Evolutionary conservation across 2,329 filamentous ascomycete species (phyloP).

Genomic region (Eutypella sp.): DNA sequence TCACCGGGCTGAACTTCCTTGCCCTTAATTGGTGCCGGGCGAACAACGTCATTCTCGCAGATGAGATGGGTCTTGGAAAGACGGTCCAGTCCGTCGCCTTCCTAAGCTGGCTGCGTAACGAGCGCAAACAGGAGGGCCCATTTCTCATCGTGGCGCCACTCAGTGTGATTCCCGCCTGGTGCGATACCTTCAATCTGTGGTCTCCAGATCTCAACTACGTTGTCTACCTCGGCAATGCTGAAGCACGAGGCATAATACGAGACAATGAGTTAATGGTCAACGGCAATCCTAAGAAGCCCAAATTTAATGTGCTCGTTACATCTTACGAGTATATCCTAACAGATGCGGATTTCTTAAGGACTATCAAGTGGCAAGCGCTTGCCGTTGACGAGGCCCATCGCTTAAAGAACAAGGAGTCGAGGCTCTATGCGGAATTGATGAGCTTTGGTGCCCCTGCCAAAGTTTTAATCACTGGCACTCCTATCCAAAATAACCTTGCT

Average conservation of each 20-base stretch:
- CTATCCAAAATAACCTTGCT: slow-evolving; percentile 93
- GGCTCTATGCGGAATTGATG: slow-evolving; percentile 79
- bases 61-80: slow-evolving; percentile 98
- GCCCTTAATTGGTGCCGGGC: slow-evolving; percentile 92
- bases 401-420: slow-evolving; percentile 92
- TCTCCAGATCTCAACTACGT: slow-evolving; percentile 95
- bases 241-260: slow-evolving; percentile 78
- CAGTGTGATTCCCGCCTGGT: slow-evolving; percentile 97
- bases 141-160: slow-evolving; percentile 96
- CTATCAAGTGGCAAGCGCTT: slow-evolving; percentile 96
- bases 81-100: slow-evolving; percentile 97
- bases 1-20: slow-evolving; percentile 90
- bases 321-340: slow-evolving; percentile 95
- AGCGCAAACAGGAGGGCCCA: slow-evolving; percentile 83
- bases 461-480: slow-evolving; percentile 91
- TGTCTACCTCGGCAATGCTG: slow-evolving; percentile 87
- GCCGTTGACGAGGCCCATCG: slow-evolving; percentile 96
- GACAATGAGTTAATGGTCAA: slow-evolving; percentile 87
- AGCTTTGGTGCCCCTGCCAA: slow-evolving; percentile 85
- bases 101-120: slow-evolving; percentile 92
- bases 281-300: slow-evolving; percentile 80
- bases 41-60: slow-evolving; percentile 94
- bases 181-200: slow-evolving; percentile 96
- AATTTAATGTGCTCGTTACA: slow-evolving; percentile 96
- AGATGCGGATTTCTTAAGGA: slow-evolving; percentile 77